Percentiles rank a stretch among this genome's conserved stretches.
Conservation (phyloP, 768 basidiomycete genomes). For the Auricularia heimuer region DNA sequence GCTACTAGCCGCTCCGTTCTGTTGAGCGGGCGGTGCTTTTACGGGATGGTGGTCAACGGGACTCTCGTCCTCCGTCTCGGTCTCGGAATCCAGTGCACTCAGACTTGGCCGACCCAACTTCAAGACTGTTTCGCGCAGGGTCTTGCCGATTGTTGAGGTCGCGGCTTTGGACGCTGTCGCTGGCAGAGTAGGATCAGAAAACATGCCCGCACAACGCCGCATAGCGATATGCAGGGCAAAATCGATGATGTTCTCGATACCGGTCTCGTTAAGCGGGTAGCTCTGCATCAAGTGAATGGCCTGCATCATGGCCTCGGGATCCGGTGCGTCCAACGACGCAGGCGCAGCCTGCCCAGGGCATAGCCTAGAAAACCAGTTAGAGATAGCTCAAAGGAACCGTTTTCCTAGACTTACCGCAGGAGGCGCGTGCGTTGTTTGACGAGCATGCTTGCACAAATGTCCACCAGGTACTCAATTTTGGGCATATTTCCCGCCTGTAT, state of each 20-base stretch:
- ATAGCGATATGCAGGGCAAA: constrained; percentile 50
- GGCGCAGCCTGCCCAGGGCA: neutral
- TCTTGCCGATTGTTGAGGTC: constrained; percentile 18
- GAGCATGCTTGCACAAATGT: constrained; percentile 62
- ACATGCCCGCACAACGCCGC: constrained; percentile 28
- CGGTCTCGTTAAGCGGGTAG: constrained; percentile 55
- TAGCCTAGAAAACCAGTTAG: constrained; percentile 14
- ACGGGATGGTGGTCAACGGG: neutral
- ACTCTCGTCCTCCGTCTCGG: constrained; percentile 4
- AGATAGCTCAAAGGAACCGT: constrained; percentile 10
- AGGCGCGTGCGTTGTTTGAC: constrained; percentile 45
- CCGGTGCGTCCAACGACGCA: constrained; percentile 22
- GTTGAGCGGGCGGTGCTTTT: neutral
- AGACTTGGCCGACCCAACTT: constrained; percentile 8
- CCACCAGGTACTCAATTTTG: constrained; percentile 60
- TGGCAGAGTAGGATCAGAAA: constrained; percentile 18
- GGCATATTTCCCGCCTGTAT: constrained; percentile 43
- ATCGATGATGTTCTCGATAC: constrained; percentile 61
- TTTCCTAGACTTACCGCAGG: constrained; percentile 32
- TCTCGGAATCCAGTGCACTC: neutral
- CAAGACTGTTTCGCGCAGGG: constrained; percentile 47
- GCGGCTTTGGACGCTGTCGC: constrained; percentile 21
- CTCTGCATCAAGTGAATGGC: constrained; percentile 52
- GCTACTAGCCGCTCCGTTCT: constrained; percentile 6
- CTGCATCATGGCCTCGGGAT: constrained; percentile 54